A percentile compares a stretch with the other conserved stretches of the same genome.
These are phyloP conservation scores for Colletotrichum phormii DNA, from an alignment of 2,329 filamentous ascomycete genomes.

Conservation along the genomic window DNA sequence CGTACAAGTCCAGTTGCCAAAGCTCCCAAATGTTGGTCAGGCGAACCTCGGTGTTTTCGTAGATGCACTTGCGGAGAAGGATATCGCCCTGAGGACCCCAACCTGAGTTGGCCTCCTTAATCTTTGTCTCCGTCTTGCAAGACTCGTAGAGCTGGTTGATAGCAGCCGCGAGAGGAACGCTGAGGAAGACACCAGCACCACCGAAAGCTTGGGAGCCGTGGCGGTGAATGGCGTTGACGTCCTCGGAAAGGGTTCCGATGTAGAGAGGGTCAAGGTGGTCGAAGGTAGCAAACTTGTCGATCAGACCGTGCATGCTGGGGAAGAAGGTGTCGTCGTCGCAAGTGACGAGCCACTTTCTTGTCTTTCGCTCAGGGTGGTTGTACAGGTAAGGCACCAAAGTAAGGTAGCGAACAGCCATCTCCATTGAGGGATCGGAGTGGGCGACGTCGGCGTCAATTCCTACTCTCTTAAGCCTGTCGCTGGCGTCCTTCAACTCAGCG, in stretches of 20 bases:
- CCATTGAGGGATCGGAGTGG: constrained; percentile 62
- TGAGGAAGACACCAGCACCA: constrained; percentile 73
- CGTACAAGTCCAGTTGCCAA: constrained; percentile 71
- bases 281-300: constrained; percentile 62
- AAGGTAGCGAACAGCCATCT: constrained; percentile 70
- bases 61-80: constrained; percentile 72
- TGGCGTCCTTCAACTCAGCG: constrained; percentile 62
- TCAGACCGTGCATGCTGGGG: constrained; percentile 66
- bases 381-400: constrained; percentile 66
- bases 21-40: constrained; percentile 67
- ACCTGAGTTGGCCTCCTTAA: constrained; percentile 66
- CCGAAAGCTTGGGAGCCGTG: constrained; percentile 74
- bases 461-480: constrained; percentile 56
- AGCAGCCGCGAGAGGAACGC: constrained; percentile 59
- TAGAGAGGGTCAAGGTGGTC: constrained; percentile 66
- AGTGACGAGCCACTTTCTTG: constrained; percentile 70
- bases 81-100: constrained; percentile 73
- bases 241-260: constrained; percentile 71
- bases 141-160: constrained; percentile 57
- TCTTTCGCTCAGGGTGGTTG: constrained; percentile 59
- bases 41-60: constrained; percentile 70
- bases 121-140: constrained; percentile 62
- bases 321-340: constrained; percentile 77
- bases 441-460: constrained; percentile 70
- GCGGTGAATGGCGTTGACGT: constrained; percentile 67